Percentiles rank a stretch among this genome's conserved stretches.
Conservation (phyloP, 305 asterid genomes). For the Fraxinus sp. region DNA sequence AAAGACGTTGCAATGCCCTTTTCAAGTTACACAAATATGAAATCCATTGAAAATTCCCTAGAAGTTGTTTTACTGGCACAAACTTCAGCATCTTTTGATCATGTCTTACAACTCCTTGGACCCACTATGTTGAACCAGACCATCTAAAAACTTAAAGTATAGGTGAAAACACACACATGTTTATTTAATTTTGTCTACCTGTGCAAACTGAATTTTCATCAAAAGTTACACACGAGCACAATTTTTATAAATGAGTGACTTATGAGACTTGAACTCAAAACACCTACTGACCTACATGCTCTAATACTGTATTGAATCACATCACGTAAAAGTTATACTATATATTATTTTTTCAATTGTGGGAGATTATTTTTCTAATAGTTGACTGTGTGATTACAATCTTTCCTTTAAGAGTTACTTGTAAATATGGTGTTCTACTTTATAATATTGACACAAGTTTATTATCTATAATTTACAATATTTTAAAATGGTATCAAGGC, state of each 20-base stretch:
- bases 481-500: too few relatives aligned
- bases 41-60: background rate
- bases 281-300: background rate
- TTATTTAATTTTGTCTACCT: background rate
- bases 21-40: background rate
- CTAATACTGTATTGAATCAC: background rate
- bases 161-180: background rate
- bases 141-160: background rate
- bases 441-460: too few relatives aligned
- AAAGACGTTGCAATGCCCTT: background rate
- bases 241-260: too few relatives aligned
- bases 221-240: background rate
- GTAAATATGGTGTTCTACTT: too few relatives aligned
- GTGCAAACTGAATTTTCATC: too few relatives aligned
- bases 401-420: too few relatives aligned
- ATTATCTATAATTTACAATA: too few relatives aligned
- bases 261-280: background rate
- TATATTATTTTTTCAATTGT: too few relatives aligned
- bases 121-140: background rate
- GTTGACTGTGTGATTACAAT: too few relatives aligned
- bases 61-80: too few relatives aligned
- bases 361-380: too few relatives aligned
- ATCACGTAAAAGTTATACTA: too few relatives aligned
- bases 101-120: background rate
- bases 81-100: background rate